Evolutionary conservation across 2,329 filamentous ascomycete species (phyloP).

Genomic region (Pseudogymnoascus sp.): DNA sequence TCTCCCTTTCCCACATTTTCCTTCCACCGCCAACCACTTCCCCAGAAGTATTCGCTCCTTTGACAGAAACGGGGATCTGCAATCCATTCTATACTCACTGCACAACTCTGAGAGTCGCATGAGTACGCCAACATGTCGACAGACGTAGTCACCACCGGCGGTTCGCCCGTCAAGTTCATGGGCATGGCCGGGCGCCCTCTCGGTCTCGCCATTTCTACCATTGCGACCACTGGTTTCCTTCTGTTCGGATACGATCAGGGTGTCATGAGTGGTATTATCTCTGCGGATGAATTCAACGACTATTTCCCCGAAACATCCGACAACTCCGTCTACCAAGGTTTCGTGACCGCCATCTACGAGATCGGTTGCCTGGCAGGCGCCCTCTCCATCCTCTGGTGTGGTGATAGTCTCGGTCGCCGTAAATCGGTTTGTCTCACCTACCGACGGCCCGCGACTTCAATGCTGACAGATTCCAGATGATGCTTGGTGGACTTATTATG

Average conservation of each 20-base stretch:
- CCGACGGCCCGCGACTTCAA: constrained; percentile 36
- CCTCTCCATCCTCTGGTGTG: constrained; percentile 40
- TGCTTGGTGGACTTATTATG: constrained; percentile 51
- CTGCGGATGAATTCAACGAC: constrained; percentile 63
- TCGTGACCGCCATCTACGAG: constrained; percentile 52
- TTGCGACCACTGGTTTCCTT: constrained; percentile 73
- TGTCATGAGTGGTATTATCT: constrained; percentile 71
- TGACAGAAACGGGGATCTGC: background rate
- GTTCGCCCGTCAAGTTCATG: constrained; percentile 40
- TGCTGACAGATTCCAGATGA: constrained; percentile 34
- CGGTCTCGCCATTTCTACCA: constrained; percentile 61
- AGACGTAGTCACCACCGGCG: background rate
- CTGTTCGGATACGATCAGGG: constrained; percentile 86
- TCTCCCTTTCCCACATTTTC: background rate
- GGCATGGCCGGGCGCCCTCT: constrained; percentile 60
- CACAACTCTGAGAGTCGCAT: constrained; percentile 4
- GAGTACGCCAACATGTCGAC: constrained; percentile 1
- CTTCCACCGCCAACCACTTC: background rate
- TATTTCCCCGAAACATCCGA: constrained; percentile 68
- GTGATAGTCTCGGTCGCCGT: constrained; percentile 50
- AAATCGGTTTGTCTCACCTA: constrained; percentile 48
- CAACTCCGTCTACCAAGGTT: constrained; percentile 34
- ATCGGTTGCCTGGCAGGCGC: constrained; percentile 47
- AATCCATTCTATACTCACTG: background rate
- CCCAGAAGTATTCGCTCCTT: background rate